Evolutionary conservation across 768 basidiomycete genomes (phyloP).

Genomic region (Leccinum sublutescens): DNA sequence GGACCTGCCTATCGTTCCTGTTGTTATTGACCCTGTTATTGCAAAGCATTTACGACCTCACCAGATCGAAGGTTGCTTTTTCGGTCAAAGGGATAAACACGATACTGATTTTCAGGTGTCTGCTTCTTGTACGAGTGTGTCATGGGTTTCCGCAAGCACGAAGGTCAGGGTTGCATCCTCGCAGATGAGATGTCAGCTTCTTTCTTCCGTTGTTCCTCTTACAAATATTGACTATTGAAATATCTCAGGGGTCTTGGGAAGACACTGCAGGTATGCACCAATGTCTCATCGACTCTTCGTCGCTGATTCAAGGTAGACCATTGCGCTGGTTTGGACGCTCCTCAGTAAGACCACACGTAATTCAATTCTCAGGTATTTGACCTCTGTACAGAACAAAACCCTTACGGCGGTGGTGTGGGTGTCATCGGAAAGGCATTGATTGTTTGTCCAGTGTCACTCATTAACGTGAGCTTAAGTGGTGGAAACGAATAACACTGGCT

Average conservation of each 20-base stretch:
- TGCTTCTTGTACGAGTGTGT: constrained; percentile 94
- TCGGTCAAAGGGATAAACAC: not conserved
- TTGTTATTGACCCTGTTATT: constrained; percentile 90
- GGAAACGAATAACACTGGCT: not conserved
- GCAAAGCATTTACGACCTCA: constrained; percentile 77
- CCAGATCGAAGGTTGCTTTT: constrained; percentile 73
- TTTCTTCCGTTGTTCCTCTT: not conserved
- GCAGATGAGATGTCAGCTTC: constrained; percentile 87
- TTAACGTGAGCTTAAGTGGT: constrained; percentile 55
- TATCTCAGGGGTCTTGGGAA: constrained; percentile 90
- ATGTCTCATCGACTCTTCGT: not conserved
- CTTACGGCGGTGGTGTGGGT: constrained; percentile 56
- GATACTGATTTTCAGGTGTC: constrained; percentile 47
- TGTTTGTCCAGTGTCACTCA: constrained; percentile 89
- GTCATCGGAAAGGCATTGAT: constrained; percentile 81
- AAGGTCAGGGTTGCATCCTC: constrained; percentile 91
- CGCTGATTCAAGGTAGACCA: constrained; percentile 49
- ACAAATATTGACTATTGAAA: constrained; percentile 12
- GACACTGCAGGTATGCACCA: constrained; percentile 64
- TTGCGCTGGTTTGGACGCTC: constrained; percentile 89
- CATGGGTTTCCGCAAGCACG: constrained; percentile 90
- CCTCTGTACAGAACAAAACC: constrained; percentile 68
- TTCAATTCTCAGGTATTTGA: not conserved
- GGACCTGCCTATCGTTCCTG: constrained; percentile 62
- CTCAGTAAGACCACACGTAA: constrained; percentile 59